Conservation (phyloP, 352 stramenopile genomes). For the Phytophthora megakarya region DNA sequence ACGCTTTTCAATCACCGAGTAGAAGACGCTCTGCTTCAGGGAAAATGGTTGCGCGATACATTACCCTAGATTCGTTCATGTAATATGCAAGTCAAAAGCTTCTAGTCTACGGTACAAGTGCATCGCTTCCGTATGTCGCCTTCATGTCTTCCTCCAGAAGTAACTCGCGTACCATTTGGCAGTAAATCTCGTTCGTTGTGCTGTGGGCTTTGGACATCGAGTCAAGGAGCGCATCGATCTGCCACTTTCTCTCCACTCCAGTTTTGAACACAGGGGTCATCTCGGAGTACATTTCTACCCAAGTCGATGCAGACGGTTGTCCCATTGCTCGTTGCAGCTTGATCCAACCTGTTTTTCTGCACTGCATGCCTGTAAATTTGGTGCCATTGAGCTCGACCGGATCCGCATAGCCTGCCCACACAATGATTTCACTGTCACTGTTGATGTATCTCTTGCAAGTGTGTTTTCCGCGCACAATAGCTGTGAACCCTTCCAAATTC, state of each 20-base stretch:
- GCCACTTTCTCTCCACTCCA: slow-evolving; percentile 35
- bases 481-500: slow-evolving; percentile 5
- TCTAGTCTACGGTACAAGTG: background rate
- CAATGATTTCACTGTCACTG: slow-evolving; percentile 35
- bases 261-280: slow-evolving; percentile 37
- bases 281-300: slow-evolving; percentile 53
- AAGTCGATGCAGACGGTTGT: slow-evolving; percentile 8
- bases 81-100: background rate
- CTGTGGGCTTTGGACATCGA: slow-evolving; percentile 34
- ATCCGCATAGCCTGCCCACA: slow-evolving; percentile 42
- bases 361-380: slow-evolving; percentile 36
- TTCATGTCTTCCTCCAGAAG: slow-evolving; percentile 50
- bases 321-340: slow-evolving; percentile 8
- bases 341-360: slow-evolving; percentile 35
- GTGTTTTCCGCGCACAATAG: slow-evolving; percentile 38
- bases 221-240: slow-evolving; percentile 26
- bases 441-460: slow-evolving; percentile 45
- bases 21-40: slow-evolving; percentile 13
- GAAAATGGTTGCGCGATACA: background rate
- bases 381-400: slow-evolving; percentile 38
- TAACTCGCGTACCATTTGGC: slow-evolving; percentile 39
- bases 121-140: background rate
- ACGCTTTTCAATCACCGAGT: slow-evolving; percentile 16
- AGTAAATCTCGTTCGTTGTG: slow-evolving; percentile 29
- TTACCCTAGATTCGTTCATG: background rate